These are phyloP conservation scores for Gossypium armourianum DNA, from an alignment of 441 rosid genomes.

Conservation along the genomic window DNA sequence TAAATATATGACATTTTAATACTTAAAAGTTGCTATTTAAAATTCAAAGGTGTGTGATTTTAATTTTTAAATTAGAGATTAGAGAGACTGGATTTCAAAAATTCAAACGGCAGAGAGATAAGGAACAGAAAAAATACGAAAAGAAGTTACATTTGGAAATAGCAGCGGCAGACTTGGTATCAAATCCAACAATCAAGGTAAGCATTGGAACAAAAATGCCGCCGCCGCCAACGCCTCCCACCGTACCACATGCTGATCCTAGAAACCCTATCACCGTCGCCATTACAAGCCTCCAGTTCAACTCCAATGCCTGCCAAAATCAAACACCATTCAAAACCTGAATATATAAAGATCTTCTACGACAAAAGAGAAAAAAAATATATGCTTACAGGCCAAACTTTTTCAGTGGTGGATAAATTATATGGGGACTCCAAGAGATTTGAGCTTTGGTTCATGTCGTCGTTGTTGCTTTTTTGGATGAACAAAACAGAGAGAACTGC, in stretches of 20 bases:
- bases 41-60: no score
- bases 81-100: no score
- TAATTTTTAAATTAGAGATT: no score
- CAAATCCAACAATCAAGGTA: conserved; percentile 74
- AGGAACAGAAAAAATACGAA: neutral
- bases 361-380: neutral
- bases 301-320: conserved; percentile 41
- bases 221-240: conserved; percentile 92
- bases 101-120: neutral
- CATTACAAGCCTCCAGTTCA: conserved; percentile 53
- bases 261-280: conserved; percentile 73
- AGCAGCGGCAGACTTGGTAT: conserved; percentile 91
- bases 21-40: no score
- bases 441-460: conserved; percentile 18
- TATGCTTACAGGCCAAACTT: conserved; percentile 70
- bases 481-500: conserved; percentile 38
- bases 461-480: conserved; percentile 19
- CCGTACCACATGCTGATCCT: conserved; percentile 87
- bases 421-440: conserved; percentile 15
- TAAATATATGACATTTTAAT: no score
- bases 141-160: conserved; percentile 61
- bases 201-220: conserved; percentile 97
- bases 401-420: conserved; percentile 21
- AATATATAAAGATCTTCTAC: neutral
- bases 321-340: neutral